Conservation (phyloP, 176 grass and related monocot genomes). For the Triticum monococcum region DNA sequence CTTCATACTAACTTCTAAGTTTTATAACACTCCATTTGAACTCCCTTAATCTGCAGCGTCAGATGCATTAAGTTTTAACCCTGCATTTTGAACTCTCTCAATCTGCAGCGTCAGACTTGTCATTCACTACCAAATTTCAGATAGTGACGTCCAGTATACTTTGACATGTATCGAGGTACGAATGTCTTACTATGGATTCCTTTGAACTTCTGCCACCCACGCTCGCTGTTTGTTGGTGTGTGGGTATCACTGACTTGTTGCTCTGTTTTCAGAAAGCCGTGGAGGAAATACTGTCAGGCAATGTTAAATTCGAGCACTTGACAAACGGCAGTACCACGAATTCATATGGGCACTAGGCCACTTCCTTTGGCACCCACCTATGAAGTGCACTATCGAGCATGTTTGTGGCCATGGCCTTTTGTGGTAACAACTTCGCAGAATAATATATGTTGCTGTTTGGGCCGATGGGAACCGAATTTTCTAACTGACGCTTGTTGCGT, state of each 20-base stretch:
- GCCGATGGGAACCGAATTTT: background rate
- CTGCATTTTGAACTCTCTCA: background rate
- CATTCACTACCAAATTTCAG: constrained; percentile 91
- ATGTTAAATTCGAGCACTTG: constrained; percentile 38
- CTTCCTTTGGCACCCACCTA: background rate
- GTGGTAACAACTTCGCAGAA: background rate
- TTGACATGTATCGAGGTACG: constrained; percentile 77
- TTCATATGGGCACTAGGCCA: constrained; percentile 46
- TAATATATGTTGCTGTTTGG: constrained; percentile 8
- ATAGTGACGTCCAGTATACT: constrained; percentile 71
- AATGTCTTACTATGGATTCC: background rate
- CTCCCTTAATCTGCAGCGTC: constrained; percentile 43
- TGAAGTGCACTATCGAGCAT: background rate
- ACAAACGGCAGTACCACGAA: constrained; percentile 27
- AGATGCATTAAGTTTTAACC: constrained; percentile 11
- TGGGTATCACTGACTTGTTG: background rate
- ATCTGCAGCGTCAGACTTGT: constrained; percentile 78
- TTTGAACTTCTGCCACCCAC: background rate
- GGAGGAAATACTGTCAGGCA: constrained; percentile 48
- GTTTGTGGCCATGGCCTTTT: background rate
- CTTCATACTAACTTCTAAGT: background rate
- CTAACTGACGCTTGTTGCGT: no score
- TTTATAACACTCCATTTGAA: background rate
- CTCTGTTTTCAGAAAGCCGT: constrained; percentile 65
- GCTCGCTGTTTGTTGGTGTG: background rate